Conservation (phyloP, 140 eudicot species). For the Bidens hawaiensis region DNA sequence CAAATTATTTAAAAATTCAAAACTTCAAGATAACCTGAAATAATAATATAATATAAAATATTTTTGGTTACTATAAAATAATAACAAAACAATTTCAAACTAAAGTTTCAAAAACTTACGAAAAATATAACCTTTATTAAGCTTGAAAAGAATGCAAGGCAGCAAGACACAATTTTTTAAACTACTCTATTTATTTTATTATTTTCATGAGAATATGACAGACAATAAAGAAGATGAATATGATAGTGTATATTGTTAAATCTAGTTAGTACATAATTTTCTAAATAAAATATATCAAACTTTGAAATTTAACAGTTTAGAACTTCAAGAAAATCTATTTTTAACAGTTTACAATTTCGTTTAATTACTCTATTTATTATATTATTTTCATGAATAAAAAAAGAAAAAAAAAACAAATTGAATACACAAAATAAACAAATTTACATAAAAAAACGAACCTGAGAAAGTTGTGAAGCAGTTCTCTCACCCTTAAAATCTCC, state of each 20-base stretch:
- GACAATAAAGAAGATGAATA: not conserved
- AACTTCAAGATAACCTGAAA: not conserved
- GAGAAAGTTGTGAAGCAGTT: conserved; percentile 77
- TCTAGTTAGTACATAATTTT: too few relatives aligned
- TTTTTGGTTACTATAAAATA: not conserved
- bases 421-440: not conserved
- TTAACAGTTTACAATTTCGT: too few relatives aligned
- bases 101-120: not conserved
- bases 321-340: too few relatives aligned
- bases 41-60: not conserved
- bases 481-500: conserved; percentile 74
- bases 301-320: too few relatives aligned
- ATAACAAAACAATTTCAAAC: not conserved
- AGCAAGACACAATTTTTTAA: too few relatives aligned
- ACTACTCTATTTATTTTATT: not conserved
- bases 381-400: not conserved
- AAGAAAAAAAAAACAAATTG: not conserved
- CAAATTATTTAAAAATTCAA: not conserved
- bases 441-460: conserved; percentile 42
- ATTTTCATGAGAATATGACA: not conserved
- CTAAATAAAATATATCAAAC: too few relatives aligned
- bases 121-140: not conserved
- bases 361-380: not conserved
- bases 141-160: not conserved
- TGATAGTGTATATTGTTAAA: too few relatives aligned